Base-by-base conservation (phyloP, 768 basidiomycete genomes). In the Tricholoma furcatifolium region DNA sequence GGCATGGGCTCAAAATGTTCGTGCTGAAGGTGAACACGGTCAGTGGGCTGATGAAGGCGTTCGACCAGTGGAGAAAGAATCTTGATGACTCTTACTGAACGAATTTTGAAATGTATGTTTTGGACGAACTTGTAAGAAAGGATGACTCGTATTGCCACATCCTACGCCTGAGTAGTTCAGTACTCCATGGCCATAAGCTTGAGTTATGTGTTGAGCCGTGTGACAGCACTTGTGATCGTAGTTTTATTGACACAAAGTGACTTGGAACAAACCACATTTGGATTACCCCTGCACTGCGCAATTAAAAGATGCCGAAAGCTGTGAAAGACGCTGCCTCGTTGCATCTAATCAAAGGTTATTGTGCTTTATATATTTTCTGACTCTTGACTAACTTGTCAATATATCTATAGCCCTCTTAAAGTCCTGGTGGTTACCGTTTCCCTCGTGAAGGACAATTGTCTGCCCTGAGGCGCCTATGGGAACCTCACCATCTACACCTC, bases 1-100 rank as follows among this genome's bases (percentile, higher is more conserved):
- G 20, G 67, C 60, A 32, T 86, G 86, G 82, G 84, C 83, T 0
- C 71, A 74, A 30, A 40, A 41, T 3, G 48, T 58, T 23, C 57
- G 55, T 10, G 41, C 32, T 9, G 39, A 47, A n/a, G 50, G 42
- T 2, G 48, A 43, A 7, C 48, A 38, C 5, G 17, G 36, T 12
- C 12, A 47, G 27, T 43, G 50, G 44, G 27, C 15, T 8, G 55
- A 36, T 20, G 44, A 41, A n/a, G 55, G 20, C 11, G n/a, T 27
- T 49, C 38, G 14, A 30, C 17, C 5, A 43, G 43, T 43, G 34
- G 35, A 12, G 27, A 18, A 39, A 34, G 34, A 58, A 23, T 12
- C 27, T n/a, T 24, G n/a, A 53, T 40, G 38, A 34, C 9, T 40
- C 18, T n/a, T 38, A 24, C 42, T 34, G 12, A 42, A 12, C 34